Base-by-base conservation (phyloP, 306 rosid species). In the Vachellia pachyceras region DNA sequence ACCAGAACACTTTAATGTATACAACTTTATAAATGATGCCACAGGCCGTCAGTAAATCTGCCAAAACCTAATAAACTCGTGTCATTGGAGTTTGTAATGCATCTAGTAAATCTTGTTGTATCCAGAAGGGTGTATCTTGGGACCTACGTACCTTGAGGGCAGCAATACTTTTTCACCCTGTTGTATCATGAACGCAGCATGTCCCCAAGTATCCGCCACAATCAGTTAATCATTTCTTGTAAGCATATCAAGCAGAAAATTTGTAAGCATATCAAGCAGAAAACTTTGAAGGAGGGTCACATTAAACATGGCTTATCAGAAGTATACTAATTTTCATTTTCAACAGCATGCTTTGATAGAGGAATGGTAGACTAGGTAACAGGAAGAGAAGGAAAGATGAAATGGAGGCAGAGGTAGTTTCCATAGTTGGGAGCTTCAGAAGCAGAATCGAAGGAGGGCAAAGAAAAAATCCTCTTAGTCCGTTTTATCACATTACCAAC, bases 241-340 rank as follows among this genome's bases (percentile, higher is more conserved):
- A n/a, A n/a, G n/a, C n/a, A n/a, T n/a, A 18, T 39, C 47, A 22
- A 66, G 72, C 47, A 37, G 47, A n/a, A n/a, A n/a, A n/a, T n/a
- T n/a, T n/a, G 11, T n/a, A 67, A 67, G 23, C 72, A 66, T 66
- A 18, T 39, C 47, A 22, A 66, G 72, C 47, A 37, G 47, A 37
- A 66, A 37, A 66, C 45, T 35, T 33, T n/a, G n/a, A n/a, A 10
- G 10, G n/a, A 14, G 69, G 33, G 41, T 63, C n/a, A n/a, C 41
- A n/a, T 33, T 33, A 33, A 63, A 33, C 3, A 3, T 63, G 41
- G 69, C 41, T 33, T 33, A 63, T 63, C 37, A 33, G 41, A 41
- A 57, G 64, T 20, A 22, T 20, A 57, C 22, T 57, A 20, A 8
- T 57, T 22, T 57, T 57, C 35, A 57, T 57, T 22, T 5, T 57